Conservation (phyloP, 2,329 filamentous ascomycete genomes). For the Pseudogymnoascus sp. region DNA sequence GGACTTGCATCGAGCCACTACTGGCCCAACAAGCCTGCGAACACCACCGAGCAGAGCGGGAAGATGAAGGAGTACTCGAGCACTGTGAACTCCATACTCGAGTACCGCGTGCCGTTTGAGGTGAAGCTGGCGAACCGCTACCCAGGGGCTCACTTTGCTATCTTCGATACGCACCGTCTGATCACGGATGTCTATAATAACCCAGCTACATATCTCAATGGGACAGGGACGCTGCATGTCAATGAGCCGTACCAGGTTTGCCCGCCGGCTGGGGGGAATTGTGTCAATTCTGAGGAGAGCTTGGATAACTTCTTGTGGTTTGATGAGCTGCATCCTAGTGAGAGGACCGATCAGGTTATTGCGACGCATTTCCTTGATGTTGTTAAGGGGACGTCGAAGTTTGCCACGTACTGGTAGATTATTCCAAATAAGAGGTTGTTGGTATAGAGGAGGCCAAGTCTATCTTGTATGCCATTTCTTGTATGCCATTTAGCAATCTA, state of each 20-base stretch:
- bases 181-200: constrained; percentile 56
- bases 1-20: constrained; percentile 35
- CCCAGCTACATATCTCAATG: constrained; percentile 52
- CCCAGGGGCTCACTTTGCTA: constrained; percentile 50
- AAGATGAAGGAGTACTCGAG: constrained; percentile 44
- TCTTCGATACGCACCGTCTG: constrained; percentile 59
- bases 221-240: constrained; percentile 46
- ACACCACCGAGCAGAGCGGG: constrained; percentile 37
- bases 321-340: constrained; percentile 64
- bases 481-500: neutral
- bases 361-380: constrained; percentile 48
- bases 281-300: constrained; percentile 32
- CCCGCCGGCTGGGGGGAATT: constrained; percentile 26
- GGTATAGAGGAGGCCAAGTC: neutral
- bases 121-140: constrained; percentile 37
- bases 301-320: constrained; percentile 62
- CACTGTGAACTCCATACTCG: constrained; percentile 40
- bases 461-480: neutral
- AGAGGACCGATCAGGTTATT: constrained; percentile 50
- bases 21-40: constrained; percentile 37
- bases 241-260: constrained; percentile 51
- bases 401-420: constrained; percentile 27
- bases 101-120: constrained; percentile 42
- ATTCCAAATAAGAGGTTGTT: neutral
- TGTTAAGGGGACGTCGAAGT: constrained; percentile 35